Evolutionary conservation across 345 rosid species (phyloP).

Genomic region (Murraya koenigii): DNA sequence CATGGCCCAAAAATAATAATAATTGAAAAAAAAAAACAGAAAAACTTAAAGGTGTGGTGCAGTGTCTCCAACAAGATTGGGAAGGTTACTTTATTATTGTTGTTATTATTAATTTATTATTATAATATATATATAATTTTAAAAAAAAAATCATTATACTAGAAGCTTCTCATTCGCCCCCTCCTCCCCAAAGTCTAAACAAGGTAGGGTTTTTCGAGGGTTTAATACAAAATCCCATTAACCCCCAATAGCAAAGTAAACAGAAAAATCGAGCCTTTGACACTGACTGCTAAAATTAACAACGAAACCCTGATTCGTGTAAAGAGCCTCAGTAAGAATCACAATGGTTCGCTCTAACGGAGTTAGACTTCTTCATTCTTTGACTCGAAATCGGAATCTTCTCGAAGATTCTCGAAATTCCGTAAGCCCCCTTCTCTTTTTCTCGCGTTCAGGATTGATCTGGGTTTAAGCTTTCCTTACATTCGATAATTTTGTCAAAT

Average conservation of each 20-base stretch:
- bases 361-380: constrained; percentile 47
- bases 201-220: constrained; percentile 38
- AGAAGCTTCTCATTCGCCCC: constrained; percentile 7
- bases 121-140: too few species aligned
- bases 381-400: constrained; percentile 39
- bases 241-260: not conserved
- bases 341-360: constrained; percentile 68
- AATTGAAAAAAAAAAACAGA: not conserved
- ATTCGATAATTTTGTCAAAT: not conserved
- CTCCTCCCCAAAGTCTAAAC: not conserved
- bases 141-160: not conserved
- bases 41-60: too few species aligned
- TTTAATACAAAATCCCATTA: constrained; percentile 12
- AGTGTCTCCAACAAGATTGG: too few species aligned
- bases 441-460: not conserved
- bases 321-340: not conserved
- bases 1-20: too few species aligned
- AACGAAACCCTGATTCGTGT: not conserved
- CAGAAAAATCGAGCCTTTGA: not conserved
- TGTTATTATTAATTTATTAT: too few species aligned
- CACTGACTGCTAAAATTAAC: not conserved
- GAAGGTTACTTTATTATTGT: too few species aligned
- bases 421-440: constrained; percentile 24
- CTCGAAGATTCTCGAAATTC: constrained; percentile 28
- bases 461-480: not conserved